Evolutionary conservation across 352 stramenopile genomes (phyloP), one percentile per base, ranked within the genome.

Genomic region (Phytophthora rubi): DNA sequence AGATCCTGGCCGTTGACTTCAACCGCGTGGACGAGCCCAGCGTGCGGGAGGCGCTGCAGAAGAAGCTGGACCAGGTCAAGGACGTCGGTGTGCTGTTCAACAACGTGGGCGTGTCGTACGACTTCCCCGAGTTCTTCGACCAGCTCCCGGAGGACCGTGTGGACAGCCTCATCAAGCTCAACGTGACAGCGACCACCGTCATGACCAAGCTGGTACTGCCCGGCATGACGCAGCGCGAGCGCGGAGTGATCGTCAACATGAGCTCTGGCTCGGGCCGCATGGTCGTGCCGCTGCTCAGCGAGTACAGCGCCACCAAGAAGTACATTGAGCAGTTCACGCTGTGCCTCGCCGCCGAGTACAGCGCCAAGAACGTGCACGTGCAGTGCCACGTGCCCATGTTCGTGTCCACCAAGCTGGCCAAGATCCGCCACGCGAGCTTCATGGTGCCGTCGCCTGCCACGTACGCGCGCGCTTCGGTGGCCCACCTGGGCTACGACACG

Each of bases 301-400:
- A 98, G 73, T 99, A 99, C 89, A 98, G 87, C 39, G 98, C 93
- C 23, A 97, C 97, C 32, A 99, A 99, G 85, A 97, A 96, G 73
- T 99, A 91, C 76, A 91, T 99, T 57, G 95, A 99, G 76, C 96
- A 98, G 78, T 97, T 99, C 73, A 98, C 98, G 57, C 80, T 98
- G 58, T 98, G 93, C 45, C 84, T 99, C 23, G 89, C 98, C 65
- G 92, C 87, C 37, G 98, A 99, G 83, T 98, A 98, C 79, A 88
- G 86, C 64, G 73, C 77, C 44, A 99, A 98, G 83, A 95, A 95
- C 70, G 88, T 97, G 69, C 90, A 91, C 70, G 89, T 99, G 28
- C 97, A 99, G 80, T 99, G 97, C 83, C 98, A 99, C 76, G 94
- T 98, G 71, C 98, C 98, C 33, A 98, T 99, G 83, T 99, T 99